Conservation (phyloP, 106 monocot genomes). For the Allium fistulosum region DNA sequence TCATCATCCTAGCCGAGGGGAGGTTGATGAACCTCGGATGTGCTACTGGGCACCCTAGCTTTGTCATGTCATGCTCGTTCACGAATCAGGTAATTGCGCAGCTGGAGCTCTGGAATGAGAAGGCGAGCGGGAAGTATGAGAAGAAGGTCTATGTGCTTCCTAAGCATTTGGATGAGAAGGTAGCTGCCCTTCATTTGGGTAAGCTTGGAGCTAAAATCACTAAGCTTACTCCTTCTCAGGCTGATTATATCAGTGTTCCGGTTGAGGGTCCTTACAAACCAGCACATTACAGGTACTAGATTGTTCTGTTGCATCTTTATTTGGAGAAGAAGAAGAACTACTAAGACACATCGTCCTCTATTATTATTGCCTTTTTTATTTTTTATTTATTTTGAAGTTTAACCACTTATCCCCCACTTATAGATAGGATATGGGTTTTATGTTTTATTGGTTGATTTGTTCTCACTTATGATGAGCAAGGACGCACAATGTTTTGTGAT, state of each 20-base stretch:
- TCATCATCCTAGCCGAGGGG: conserved; percentile 38
- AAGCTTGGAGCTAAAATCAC: conserved; percentile 86
- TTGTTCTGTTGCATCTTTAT: too few relatives aligned
- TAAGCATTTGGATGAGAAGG: conserved; percentile 94
- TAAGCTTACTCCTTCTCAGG: conserved; percentile 55
- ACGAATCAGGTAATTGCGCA: conserved; percentile 68
- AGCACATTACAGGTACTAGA: conserved; percentile 57
- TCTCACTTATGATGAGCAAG: too few relatives aligned
- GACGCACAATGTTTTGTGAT: too few relatives aligned
- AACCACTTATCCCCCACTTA: too few relatives aligned
- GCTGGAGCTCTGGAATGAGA: conserved; percentile 72
- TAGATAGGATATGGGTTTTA: too few relatives aligned
- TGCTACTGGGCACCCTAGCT: conserved; percentile 37
- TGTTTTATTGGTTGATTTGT: too few relatives aligned
- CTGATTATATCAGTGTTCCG: conserved; percentile 68
- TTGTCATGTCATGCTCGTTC: conserved; percentile 53
- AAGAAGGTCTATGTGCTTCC: conserved; percentile 93
- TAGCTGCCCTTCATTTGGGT: conserved; percentile 69
- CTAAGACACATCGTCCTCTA: too few relatives aligned
- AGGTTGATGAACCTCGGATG: conserved; percentile 40
- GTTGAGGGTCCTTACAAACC: conserved; percentile 85
- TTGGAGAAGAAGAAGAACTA: not conserved
- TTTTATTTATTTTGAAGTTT: too few relatives aligned
- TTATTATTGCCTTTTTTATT: too few relatives aligned
- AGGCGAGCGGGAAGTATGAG: conserved; percentile 64